Conservation (phyloP, 2,329 filamentous ascomycete genomes). For the Cercospora zeina region DNA sequence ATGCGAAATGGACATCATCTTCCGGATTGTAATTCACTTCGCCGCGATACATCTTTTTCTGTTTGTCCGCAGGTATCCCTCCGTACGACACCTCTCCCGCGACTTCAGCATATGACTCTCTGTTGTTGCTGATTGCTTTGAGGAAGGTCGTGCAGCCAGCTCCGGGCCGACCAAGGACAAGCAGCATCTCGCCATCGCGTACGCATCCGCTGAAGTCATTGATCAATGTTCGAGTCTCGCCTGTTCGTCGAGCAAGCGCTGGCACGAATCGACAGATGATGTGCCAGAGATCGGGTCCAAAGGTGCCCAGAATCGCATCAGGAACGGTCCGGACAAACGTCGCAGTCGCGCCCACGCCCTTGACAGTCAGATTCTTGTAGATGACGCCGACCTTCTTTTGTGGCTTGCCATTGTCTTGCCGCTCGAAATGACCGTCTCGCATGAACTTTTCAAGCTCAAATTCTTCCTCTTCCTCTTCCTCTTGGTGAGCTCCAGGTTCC, state of each 20-base stretch:
- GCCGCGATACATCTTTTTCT: conserved; percentile 68
- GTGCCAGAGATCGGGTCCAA: conserved; percentile 75
- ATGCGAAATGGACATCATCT: conserved; percentile 73
- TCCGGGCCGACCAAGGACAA: conserved; percentile 71
- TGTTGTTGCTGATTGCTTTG: conserved; percentile 71
- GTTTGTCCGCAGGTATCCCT: conserved; percentile 66
- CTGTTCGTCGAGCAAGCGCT: conserved; percentile 51
- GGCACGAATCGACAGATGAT: conserved; percentile 60
- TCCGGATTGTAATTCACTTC: conserved; percentile 79
- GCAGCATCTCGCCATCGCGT: conserved; percentile 66
- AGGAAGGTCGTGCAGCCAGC: conserved; percentile 75
- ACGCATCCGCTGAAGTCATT: conserved; percentile 68
- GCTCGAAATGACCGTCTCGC: conserved; percentile 73
- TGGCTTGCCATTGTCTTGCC: conserved; percentile 64
- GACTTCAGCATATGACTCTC: conserved; percentile 64
- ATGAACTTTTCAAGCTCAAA: conserved; percentile 72
- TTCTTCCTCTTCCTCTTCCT: conserved; percentile 49
- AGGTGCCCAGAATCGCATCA: conserved; percentile 72
- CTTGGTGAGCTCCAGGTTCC: conserved; percentile 46
- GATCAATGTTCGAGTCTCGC: conserved; percentile 58
- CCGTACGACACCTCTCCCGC: conserved; percentile 71
- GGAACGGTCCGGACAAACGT: conserved; percentile 72
- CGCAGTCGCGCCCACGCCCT: conserved; percentile 66
- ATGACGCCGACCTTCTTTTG: conserved; percentile 77
- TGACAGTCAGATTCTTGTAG: conserved; percentile 74